phyloP scores from a whole-genome alignment of 495 filamentous ascomycete species.

The Trichocladium uniseriatum region DNA sequence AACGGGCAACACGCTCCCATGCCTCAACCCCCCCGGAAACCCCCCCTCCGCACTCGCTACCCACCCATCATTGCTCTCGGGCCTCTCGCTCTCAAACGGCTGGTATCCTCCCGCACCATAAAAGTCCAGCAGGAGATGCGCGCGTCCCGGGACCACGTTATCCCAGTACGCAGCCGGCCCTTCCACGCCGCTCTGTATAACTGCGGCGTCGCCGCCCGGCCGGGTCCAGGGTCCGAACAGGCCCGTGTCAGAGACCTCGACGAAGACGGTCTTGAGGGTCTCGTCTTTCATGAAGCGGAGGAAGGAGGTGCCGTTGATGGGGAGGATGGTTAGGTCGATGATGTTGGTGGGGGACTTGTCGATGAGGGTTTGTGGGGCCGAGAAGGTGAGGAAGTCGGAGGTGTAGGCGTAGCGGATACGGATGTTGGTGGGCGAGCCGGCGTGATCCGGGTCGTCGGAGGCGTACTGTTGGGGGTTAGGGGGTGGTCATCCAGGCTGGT shows the following conservation, averaged over 20 bases:
- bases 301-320: constrained; percentile 28
- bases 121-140: constrained; percentile 41
- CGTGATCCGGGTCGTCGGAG: constrained; percentile 30
- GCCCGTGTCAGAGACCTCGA: constrained; percentile 36
- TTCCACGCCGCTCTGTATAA: constrained; percentile 39
- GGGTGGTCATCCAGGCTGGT: too few species aligned
- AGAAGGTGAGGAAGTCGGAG: constrained; percentile 35
- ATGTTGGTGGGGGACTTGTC: constrained; percentile 37
- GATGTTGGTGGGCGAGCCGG: constrained; percentile 32
- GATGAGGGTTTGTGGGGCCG: constrained; percentile 34
- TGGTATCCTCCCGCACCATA: constrained; percentile 44
- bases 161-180: constrained; percentile 42
- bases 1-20: constrained; percentile 41
- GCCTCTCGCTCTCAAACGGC: constrained; percentile 37
- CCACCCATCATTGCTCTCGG: constrained; percentile 36
- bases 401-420: constrained; percentile 39
- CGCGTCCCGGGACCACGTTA: constrained; percentile 33
- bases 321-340: constrained; percentile 37
- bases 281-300: constrained; percentile 48
- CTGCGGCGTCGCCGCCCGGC: constrained; percentile 32
- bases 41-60: constrained; percentile 27
- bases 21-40: constrained; percentile 40
- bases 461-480: too few species aligned
- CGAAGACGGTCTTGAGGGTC: constrained; percentile 41
- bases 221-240: constrained; percentile 46